Evolutionary conservation across 306 rosid genomes (phyloP), one percentile per base, ranked within the genome.

Genomic region (Malus orientalis): DNA sequence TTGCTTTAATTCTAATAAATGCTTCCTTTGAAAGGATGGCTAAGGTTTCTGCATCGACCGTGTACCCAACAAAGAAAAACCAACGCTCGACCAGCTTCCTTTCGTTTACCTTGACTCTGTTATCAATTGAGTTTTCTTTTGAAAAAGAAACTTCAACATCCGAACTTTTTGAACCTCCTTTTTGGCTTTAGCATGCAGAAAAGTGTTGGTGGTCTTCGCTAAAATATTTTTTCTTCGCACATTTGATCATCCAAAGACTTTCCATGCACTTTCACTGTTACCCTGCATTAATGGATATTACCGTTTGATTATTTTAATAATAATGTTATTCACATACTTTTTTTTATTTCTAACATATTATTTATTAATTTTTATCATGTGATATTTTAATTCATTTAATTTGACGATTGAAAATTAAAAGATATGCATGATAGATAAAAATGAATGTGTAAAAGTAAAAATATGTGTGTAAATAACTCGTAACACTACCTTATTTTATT

Each of bases 91-190:
- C 71, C 59, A 75, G 89, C 82, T 86, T 85, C 84, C 81, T 77
- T 86, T 85, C 54, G 74, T 81, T 88, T 72, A 76, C 86, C 84
- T 81, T 86, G 93, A 87, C 89, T 81, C 40, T 76, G 9, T 8
- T 30, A 69, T 62, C 11, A 13, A 36, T 36, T 16, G 87, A 85
- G 87, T 82, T 79, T 85, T 55, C 60, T 70, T 88, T 83, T 74
- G 74, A 67, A 77, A 20, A 63, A 71, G 81, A 79, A 84, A 57
- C 81, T 81, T 75, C 80, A 57, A 25, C 80, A 76, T 81, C 73
- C 82, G 57, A 71, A 2, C 23, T 57, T 81, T 81, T 73, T 30
- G 78, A 87, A 79, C 77, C 67, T 82, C 57, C 70, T 49, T 70
- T 54, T 33, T 10, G 58, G 30, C 20, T 64, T 66, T 66, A 13